Evolutionary conservation across 371 early-diverging fungal species (phyloP).

Genomic region (Batrachochytrium dendrobatidis): DNA sequence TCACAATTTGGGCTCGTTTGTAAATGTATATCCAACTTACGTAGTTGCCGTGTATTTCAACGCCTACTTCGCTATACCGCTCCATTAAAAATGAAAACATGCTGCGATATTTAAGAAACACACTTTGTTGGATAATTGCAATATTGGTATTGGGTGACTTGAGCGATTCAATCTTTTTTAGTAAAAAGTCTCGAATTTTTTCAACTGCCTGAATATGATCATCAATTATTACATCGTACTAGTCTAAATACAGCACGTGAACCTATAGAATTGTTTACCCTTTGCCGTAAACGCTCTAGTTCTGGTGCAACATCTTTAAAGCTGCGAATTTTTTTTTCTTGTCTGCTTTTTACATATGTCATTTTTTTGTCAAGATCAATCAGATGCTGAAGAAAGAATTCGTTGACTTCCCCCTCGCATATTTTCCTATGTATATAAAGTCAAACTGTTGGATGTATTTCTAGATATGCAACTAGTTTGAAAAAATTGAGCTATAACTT

Average conservation of each 20-base stretch:
- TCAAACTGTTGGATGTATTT: not conserved
- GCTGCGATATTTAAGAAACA: conserved; percentile 78
- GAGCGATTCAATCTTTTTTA: conserved; percentile 73
- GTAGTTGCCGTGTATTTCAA: conserved; percentile 78
- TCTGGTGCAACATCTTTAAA: conserved; percentile 82
- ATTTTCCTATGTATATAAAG: conserved; percentile 49
- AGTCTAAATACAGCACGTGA: not conserved
- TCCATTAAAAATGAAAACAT: conserved; percentile 81
- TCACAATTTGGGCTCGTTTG: too few species aligned
- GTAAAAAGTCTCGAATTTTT: conserved; percentile 77
- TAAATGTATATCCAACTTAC: too few species aligned
- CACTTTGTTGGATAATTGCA: conserved; percentile 81
- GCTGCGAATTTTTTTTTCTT: conserved; percentile 59
- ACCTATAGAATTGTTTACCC: conserved; percentile 36
- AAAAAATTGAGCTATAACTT: conserved; percentile 8
- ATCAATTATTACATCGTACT: too few species aligned
- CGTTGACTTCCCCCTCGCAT: conserved; percentile 82
- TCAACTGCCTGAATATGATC: conserved; percentile 48
- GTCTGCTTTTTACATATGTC: conserved; percentile 65
- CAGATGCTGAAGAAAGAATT: conserved; percentile 71
- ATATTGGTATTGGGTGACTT: conserved; percentile 84
- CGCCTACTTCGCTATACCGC: conserved; percentile 79
- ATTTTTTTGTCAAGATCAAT: conserved; percentile 77
- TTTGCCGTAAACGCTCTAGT: conserved; percentile 73
- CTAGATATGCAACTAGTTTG: not conserved